Evolutionary conservation across 1,139 yeast genomes (phyloP), one percentile per base, ranked within the genome.

Genomic region (Dujonia santamariae): DNA sequence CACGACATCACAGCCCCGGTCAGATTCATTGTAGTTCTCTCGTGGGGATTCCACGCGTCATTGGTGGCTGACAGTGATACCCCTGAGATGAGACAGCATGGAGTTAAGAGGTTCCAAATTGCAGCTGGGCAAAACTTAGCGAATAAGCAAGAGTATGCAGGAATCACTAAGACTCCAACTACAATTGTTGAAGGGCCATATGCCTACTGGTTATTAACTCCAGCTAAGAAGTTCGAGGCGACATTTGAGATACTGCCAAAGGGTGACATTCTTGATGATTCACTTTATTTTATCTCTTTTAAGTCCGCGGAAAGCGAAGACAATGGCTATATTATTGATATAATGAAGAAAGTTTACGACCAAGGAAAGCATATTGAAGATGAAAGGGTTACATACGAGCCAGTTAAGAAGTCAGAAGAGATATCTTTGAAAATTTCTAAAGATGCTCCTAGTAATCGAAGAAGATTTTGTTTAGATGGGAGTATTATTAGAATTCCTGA

Each of bases 41-140:
- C 96, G 0, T 81, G 95, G 87, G 95, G 81, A 1, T 75, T 86
- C 44, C 97, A 88, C 56, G 90, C 96, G 1, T 74, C 90, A 3
- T 57, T 88, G 36, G 92, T 88, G 2, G 92, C 92, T 17, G 86
- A 75, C 51, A 79, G 85, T 37, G 94, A 86, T 45, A 69, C 80
- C 1, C 79, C 82, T 0, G 84, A 81, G 46, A 59, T 82, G 51
- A 64, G 88, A 26, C 65, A 68, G 35, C 65, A 71, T 41, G 96
- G 96, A 0, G 48, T 69, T 5, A 77, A 75, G 28, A 61, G 96
- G 38, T 88, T 88, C 55, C 65, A 70, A 40, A 59, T 76, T 35
- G 96, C 96, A 0, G 95, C 92, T 0, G 51, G 52, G 25, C 56
- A 65, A 12, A 75, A 85, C 26, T 56, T 85, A 24, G 52, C 63